Evolutionary conservation across 768 basidiomycete genomes (phyloP), one percentile per base, ranked within the genome.

Genomic region (Lentinula guzmanii): DNA sequence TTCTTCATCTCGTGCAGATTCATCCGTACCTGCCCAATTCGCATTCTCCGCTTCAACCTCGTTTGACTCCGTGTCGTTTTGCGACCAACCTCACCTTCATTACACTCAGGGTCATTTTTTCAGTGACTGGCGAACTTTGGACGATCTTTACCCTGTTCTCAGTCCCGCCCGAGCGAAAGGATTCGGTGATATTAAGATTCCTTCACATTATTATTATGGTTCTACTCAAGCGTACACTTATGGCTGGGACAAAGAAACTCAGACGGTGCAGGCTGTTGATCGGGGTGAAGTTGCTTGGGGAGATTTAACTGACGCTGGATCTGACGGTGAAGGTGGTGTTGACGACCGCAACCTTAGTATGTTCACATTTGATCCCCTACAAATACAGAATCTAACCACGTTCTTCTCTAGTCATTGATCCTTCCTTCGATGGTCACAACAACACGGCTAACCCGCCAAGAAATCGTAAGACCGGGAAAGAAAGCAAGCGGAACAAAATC

Each of bases 141-240:
- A 90, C 11, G 84, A 84, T 1, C 79, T 96, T n/a, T 95, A 92
- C 72, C 97, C 97, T 5, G 84, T 99, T 28, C 91, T 99, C 74
- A 95, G 93, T 2, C 95, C 96, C 2, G 91, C 94, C 0, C 93
- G 90, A 68, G 87, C 89, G 0, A 77, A 78, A 41, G 94, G 97
- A 0, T 98, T 89, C 70, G 76, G 86, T 64, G 97, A 98, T 69
- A 91, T 99, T 65, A 80, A 56, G 61, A 94, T 98, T 63, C 96
- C 97, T 0, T 95, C 92, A 63, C 95, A 98, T 72, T 98, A 99
- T 71, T 98, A 99, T 71, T 93, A 92, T 67, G 89, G 88, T 9
- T 86, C 86, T 59, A 92, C 89, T 13, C 76, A 81, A 50, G 74
- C 86, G 57, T 95, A 96, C 67, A 94, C 95, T 1, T 98, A 96